phyloP scores from a whole-genome alignment of 345 rosid species.

The Brassica rapa region DNA sequence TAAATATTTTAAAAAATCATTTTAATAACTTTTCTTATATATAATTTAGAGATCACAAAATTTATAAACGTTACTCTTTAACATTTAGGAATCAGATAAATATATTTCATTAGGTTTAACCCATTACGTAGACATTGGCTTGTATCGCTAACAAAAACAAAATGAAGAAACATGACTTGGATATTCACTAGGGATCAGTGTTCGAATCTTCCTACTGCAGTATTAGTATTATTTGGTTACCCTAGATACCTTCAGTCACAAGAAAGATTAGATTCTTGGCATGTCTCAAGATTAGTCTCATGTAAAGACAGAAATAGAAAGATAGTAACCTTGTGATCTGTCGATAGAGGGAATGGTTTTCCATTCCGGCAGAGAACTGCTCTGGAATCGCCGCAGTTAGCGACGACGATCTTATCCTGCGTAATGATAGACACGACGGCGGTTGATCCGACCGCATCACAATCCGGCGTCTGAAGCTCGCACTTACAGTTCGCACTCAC shows the following conservation, averaged over 20 bases:
- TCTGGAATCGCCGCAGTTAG: conserved; percentile 92
- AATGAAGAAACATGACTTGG: neutral
- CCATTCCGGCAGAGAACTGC: conserved; percentile 80
- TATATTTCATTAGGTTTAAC: neutral
- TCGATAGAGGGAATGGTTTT: conserved; percentile 64
- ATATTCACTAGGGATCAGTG: neutral
- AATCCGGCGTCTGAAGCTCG: conserved; percentile 61
- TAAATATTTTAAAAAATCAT: too few species aligned
- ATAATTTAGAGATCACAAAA: neutral
- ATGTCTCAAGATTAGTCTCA: neutral
- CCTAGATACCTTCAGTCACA: neutral
- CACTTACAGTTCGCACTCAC: conserved; percentile 47
- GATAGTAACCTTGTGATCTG: conserved; percentile 70
- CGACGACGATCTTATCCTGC: conserved; percentile 59
- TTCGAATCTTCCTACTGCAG: neutral
- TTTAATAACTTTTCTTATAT: neutral
- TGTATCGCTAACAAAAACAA: too few species aligned
- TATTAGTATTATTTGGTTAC: neutral
- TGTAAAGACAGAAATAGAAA: neutral
- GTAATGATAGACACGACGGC: conserved; percentile 75
- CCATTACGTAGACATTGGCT: too few species aligned
- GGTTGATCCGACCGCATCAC: conserved; percentile 82
- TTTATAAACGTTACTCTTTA: neutral
- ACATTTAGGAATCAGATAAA: neutral
- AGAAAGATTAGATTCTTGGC: neutral